phyloP scores from a whole-genome alignment of 805 yeast species.

The Candida succiphila region DNA sequence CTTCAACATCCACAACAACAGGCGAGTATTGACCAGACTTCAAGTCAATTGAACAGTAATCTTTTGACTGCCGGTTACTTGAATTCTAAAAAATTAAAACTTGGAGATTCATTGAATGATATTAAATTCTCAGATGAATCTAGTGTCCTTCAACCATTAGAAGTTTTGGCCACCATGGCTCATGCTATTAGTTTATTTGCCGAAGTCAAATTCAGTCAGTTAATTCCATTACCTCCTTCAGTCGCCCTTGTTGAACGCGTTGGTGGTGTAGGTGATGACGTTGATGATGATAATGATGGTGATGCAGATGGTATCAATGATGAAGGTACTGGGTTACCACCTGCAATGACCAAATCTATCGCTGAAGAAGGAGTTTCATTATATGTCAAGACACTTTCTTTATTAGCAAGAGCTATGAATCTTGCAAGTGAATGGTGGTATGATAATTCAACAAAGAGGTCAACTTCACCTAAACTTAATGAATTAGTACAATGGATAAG shows the following conservation, averaged over 20 bases:
- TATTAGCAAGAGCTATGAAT: conserved; percentile 80
- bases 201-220: conserved; percentile 79
- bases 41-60: conserved; percentile 8
- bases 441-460: conserved; percentile 22
- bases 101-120: conserved; percentile 14
- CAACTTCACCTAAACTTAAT: conserved; percentile 38
- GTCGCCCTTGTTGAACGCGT: conserved; percentile 9
- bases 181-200: conserved; percentile 86
- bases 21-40: conserved; percentile 12
- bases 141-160: conserved; percentile 40
- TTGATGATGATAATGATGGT: conserved; percentile 10
- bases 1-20: conserved; percentile 20
- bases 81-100: conserved; percentile 12
- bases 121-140: conserved; percentile 18
- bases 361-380: conserved; percentile 83
- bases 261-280: conserved; percentile 4
- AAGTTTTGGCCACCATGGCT: conserved; percentile 77
- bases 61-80: conserved; percentile 1
- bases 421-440: conserved; percentile 90
- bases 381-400: conserved; percentile 74
- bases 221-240: conserved; percentile 66
- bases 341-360: conserved; percentile 42
- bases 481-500: conserved; percentile 87
- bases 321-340: conserved; percentile 42
- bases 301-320: conserved; percentile 20